A percentile compares a stretch with the other conserved stretches of the same genome.
phyloP scores from a whole-genome alignment of 805 yeast genomes.

The Candida suzukii region DNA sequence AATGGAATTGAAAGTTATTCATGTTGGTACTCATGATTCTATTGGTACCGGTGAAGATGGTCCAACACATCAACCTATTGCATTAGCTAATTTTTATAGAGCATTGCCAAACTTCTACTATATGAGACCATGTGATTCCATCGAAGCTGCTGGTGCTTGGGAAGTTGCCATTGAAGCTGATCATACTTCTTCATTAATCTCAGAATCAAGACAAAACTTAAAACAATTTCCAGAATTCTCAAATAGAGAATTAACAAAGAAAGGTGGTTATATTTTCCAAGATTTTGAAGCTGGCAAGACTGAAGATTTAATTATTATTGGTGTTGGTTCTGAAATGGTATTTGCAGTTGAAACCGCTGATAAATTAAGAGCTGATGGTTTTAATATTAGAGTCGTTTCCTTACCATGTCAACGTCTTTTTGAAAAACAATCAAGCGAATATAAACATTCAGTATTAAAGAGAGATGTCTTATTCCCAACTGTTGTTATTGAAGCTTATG shows the following conservation, averaged over 20 bases:
- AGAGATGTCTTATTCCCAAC: constrained; percentile 16
- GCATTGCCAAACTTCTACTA: constrained; percentile 42
- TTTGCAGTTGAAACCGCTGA: constrained; percentile 23
- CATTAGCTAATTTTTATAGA: constrained; percentile 42
- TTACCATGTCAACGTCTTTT: constrained; percentile 27
- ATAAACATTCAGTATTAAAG: constrained; percentile 17
- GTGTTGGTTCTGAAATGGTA: constrained; percentile 23
- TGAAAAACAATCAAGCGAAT: constrained; percentile 21
- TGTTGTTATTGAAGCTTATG: constrained; percentile 28
- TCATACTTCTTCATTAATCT: constrained; percentile 15
- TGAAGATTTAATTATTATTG: constrained; percentile 21
- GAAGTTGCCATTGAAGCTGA: constrained; percentile 19
- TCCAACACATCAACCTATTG: constrained; percentile 53
- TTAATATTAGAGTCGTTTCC: constrained; percentile 20
- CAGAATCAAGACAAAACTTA: constrained; percentile 24
- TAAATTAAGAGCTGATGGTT: constrained; percentile 17
- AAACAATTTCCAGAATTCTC: constrained; percentile 19
- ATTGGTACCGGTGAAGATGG: constrained; percentile 55
- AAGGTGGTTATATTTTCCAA: constrained; percentile 23
- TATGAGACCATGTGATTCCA: constrained; percentile 49
- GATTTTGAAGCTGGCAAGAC: constrained; percentile 13
- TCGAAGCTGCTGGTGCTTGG: constrained; percentile 45
- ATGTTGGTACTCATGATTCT: constrained; percentile 52
- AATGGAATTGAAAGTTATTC: constrained; percentile 36
- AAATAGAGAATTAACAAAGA: constrained; percentile 12